phyloP scores from a whole-genome alignment of 768 basidiomycete species.

The Mrakia frigida region DNA sequence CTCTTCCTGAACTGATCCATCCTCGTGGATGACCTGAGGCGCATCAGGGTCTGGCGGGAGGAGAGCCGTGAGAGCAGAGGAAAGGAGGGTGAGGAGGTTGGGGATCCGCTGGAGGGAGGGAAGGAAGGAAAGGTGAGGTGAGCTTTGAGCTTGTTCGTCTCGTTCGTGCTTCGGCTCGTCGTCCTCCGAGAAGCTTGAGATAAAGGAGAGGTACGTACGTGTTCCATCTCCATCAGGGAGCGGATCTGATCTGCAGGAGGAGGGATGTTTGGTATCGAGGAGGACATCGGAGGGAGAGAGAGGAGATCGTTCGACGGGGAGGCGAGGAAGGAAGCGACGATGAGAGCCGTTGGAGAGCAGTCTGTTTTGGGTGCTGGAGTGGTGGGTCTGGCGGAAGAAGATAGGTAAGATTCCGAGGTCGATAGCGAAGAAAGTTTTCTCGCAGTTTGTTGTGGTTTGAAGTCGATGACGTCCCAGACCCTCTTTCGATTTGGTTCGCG shows the following conservation, averaged over 20 bases:
- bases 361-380: not conserved
- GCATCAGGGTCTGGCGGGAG: slow-evolving; percentile 14
- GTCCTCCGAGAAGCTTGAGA: not conserved
- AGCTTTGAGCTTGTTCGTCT: too few relatives aligned
- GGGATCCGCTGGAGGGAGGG: slow-evolving; percentile 6
- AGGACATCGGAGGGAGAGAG: not conserved
- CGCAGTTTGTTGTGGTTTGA: not conserved
- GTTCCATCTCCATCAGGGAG: not conserved
- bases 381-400: not conserved
- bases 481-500: not conserved
- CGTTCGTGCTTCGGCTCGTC: too few relatives aligned
- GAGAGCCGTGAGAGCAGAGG: slow-evolving; percentile 3
- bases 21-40: slow-evolving; percentile 4
- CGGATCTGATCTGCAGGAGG: slow-evolving; percentile 9
- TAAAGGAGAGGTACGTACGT: not conserved
- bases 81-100: slow-evolving; percentile 6
- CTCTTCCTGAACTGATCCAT: slow-evolving; percentile 14
- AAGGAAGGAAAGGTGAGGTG: not conserved
- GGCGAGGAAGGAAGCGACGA: not conserved
- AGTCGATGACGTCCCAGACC: not conserved
- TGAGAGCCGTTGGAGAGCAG: not conserved
- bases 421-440: not conserved
- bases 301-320: not conserved
- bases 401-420: not conserved
- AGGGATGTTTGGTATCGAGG: not conserved